Percentiles rank a stretch among this genome's conserved stretches.
phyloP scores from a whole-genome alignment of 2,329 filamentous ascomycete genomes.

The Penicillium polonicum region DNA sequence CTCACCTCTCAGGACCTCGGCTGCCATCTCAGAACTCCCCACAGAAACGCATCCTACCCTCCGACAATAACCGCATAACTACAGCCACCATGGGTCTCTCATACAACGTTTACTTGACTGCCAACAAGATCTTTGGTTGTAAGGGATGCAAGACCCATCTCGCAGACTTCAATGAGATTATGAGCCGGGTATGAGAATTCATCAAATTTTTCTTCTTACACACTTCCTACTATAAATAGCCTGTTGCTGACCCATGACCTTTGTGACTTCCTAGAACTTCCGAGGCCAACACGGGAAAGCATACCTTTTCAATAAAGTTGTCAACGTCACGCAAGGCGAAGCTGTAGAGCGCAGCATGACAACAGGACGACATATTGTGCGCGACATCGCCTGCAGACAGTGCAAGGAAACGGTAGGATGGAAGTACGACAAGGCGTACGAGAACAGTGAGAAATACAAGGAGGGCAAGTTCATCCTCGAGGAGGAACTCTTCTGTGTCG shows the following conservation, averaged over 20 bases:
- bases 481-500: conserved; percentile 81
- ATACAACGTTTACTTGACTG: conserved; percentile 89
- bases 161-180: conserved; percentile 92
- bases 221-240: neutral
- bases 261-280: conserved; percentile 69
- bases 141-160: conserved; percentile 95
- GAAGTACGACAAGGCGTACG: conserved; percentile 98
- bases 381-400: conserved; percentile 87
- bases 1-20: conserved; percentile 23
- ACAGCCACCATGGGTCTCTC: conserved; percentile 70
- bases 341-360: conserved; percentile 98
- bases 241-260: conserved; percentile 13
- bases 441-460: conserved; percentile 93
- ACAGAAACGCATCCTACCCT: neutral
- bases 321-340: conserved; percentile 80
- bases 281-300: conserved; percentile 97
- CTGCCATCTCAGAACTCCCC: neutral
- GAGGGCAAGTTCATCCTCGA: conserved; percentile 98
- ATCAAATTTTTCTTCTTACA: neutral
- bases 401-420: conserved; percentile 93
- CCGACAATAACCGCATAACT: conserved; percentile 12
- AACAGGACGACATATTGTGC: conserved; percentile 88
- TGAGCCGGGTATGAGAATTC: conserved; percentile 68
- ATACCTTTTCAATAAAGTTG: conserved; percentile 90
- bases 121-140: conserved; percentile 86